Evolutionary conservation across 169 alveolate species (phyloP), one percentile per base, ranked within the genome.

Genomic region (Eimeria praecox): DNA sequence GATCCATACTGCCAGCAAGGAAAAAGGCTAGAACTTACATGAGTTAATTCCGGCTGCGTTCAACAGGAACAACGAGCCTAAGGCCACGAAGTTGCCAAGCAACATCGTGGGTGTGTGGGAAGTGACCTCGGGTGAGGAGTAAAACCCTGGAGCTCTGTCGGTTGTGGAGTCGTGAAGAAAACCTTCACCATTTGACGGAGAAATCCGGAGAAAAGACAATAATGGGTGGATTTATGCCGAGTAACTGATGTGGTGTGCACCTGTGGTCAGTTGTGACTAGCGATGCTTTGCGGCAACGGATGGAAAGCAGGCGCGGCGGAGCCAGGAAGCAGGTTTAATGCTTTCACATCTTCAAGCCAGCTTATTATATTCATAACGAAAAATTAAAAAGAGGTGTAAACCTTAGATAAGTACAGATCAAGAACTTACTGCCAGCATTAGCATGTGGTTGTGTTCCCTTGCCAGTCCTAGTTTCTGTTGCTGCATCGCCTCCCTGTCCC

Each of bases 31-130:
- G 62, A 35, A 56, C 93, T 62, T 59, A 86, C 93, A 9, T n/a
- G 93, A 30, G 27, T 59, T 46, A 38, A 46, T 86, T 86, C 59
- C 62, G 77, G 80, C 80, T 35, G 77, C 62, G 80, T 62, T 86
- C 56, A 38, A 38, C 30, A 62, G 30, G 59, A 86, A 62, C 59
- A 86, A 40, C 52, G 82, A 40, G 80, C 93, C 93, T 71, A 62
- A 33, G 93, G 69, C 59, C 93, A 86, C 56, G 69, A 56, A 35
- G 69, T 59, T 35, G 77, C 93, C 42, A 46, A 62, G 93, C 93
- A 46, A 54, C 93, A 86, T 86, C 42, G 77, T 86, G 91, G 82
- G 24, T 8, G 91, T n/a, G 91, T 14, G 77, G 80, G 62, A 44
- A 44, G 93, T 59, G 93, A 86, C 93, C 93, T 86, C 82, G 24